Evolutionary conservation across 2,329 filamentous ascomycete genomes (phyloP), one percentile per base, ranked within the genome.

Genomic region (Ophiognomonia clavigignenti-juglandacearum): DNA sequence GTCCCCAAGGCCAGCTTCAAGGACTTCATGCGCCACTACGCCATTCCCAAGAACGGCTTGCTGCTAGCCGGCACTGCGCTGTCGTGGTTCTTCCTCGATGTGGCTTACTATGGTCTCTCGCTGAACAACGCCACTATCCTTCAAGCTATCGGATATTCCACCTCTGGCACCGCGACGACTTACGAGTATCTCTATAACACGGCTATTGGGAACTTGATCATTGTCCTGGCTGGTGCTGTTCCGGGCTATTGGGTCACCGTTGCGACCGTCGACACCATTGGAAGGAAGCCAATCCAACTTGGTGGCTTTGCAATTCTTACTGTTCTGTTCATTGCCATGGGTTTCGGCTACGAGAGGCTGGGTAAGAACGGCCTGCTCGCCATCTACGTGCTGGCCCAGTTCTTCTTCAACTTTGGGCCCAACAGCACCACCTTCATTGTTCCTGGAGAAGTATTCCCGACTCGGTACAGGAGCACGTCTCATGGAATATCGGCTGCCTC

Each of bases 201-300:
- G 7, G 85, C 86, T 41, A 76, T 88, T 18, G 87, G 87, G 9
- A 90, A 92, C 68, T 68, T 91, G 56, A 88, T 91, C 55, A 76
- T 91, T 42, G 82, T 90, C 56, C 80, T 86, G 50, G 86, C 87
- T 4, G 87, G 86, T 48, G 84, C 87, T 39, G 86, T 91, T 13
- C 87, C 87, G 0, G 87, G 87, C 13, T 91, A 91, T 72, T 91
- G 86, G 86, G 77, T 88, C 14, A 87, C 85, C 0, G 86, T 90
- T 6, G 81, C 81, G 35, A 64, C 63, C 22, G 57, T 89, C 47
- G 86, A 92, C 65, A 86, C 76, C 2, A 58, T 90, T 13, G 87
- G 86, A 45, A 84, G 87, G 59, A 90, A 88, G 71, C 79, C 85
- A 2, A 88, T 92, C 48, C 88, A 88, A 67, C 66, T 86, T 46